phyloP scores from a whole-genome alignment of 108 stramenopile species.

The Pseudonitzschia multistriata region DNA sequence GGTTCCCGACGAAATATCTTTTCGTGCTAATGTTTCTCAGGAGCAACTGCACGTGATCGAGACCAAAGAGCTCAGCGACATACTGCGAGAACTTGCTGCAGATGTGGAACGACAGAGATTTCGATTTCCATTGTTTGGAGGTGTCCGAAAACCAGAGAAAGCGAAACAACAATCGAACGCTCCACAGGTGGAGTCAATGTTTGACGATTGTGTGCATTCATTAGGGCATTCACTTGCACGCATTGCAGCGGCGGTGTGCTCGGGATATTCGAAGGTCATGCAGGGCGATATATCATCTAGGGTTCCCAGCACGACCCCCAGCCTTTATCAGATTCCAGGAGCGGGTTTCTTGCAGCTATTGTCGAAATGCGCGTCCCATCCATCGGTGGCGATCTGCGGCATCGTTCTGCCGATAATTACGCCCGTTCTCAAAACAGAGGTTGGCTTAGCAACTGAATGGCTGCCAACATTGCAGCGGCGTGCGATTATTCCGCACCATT shows the following conservation, averaged over 20 bases:
- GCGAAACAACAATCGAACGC: neutral
- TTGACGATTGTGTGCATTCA: slow-evolving; percentile 11
- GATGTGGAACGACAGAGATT: slow-evolving; percentile 71
- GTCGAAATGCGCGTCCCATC: slow-evolving; percentile 63
- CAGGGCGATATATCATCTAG: slow-evolving; percentile 13
- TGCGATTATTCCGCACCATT: slow-evolving; percentile 66
- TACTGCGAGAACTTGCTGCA: slow-evolving; percentile 58
- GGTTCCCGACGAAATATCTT: slow-evolving; percentile 39
- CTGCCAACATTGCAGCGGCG: slow-evolving; percentile 70
- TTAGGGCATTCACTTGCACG: slow-evolving; percentile 53
- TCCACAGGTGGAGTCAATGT: neutral
- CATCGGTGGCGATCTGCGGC: slow-evolving; percentile 58
- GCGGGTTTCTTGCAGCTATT: slow-evolving; percentile 59
- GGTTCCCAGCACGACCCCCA: neutral
- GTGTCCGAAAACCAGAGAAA: slow-evolving; percentile 7
- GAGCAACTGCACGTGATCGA: slow-evolving; percentile 48
- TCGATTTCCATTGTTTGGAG: slow-evolving; percentile 64
- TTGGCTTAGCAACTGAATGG: slow-evolving; percentile 43
- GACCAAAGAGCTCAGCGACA: slow-evolving; percentile 47
- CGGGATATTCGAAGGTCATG: slow-evolving; percentile 30
- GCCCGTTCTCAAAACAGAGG: slow-evolving; percentile 32
- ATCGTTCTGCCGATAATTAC: slow-evolving; percentile 57
- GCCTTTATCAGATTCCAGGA: slow-evolving; percentile 12
- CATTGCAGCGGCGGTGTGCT: slow-evolving; percentile 37
- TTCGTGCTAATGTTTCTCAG: slow-evolving; percentile 36